Conservation (phyloP, 2,329 filamentous ascomycete species). For the Ophidiomyces ophidiicola region DNA sequence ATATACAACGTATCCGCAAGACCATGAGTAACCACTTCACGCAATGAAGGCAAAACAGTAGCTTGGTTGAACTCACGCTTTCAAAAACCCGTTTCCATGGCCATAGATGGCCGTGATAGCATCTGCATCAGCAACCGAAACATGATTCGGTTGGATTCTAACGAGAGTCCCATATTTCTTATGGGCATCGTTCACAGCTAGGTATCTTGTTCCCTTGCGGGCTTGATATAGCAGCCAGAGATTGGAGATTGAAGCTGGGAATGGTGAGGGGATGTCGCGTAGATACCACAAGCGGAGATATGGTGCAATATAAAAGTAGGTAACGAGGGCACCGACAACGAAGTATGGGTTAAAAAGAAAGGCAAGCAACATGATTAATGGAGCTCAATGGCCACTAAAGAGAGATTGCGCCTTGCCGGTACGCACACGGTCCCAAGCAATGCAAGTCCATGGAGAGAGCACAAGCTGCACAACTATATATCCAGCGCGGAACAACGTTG, state of each 20-base stretch:
- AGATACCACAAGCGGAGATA: slow-evolving; percentile 28
- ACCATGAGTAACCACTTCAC: not conserved
- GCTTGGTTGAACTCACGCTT: slow-evolving; percentile 43
- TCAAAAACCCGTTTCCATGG: slow-evolving; percentile 63
- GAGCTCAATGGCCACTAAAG: not conserved
- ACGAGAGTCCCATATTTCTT: slow-evolving; percentile 67
- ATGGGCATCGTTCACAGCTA: slow-evolving; percentile 58
- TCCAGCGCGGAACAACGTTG: no score
- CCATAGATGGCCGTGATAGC: slow-evolving; percentile 62
- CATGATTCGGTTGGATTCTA: slow-evolving; percentile 70
- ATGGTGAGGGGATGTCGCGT: slow-evolving; percentile 40
- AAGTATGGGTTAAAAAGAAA: slow-evolving; percentile 8
- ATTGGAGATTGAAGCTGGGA: slow-evolving; percentile 56
- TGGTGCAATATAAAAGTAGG: slow-evolving; percentile 2
- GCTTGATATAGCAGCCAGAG: slow-evolving; percentile 62
- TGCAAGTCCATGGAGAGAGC: not conserved
- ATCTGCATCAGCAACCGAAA: slow-evolving; percentile 68
- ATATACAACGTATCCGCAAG: not conserved
- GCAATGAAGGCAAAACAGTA: not conserved
- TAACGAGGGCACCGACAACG: not conserved
- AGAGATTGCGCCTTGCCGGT: not conserved
- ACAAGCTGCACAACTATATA: no score
- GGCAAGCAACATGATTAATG: slow-evolving; percentile 1
- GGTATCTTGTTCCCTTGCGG: slow-evolving; percentile 54
- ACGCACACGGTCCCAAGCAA: not conserved